Conservation (phyloP, 805 yeast species). For the Metschnikowia similis region DNA sequence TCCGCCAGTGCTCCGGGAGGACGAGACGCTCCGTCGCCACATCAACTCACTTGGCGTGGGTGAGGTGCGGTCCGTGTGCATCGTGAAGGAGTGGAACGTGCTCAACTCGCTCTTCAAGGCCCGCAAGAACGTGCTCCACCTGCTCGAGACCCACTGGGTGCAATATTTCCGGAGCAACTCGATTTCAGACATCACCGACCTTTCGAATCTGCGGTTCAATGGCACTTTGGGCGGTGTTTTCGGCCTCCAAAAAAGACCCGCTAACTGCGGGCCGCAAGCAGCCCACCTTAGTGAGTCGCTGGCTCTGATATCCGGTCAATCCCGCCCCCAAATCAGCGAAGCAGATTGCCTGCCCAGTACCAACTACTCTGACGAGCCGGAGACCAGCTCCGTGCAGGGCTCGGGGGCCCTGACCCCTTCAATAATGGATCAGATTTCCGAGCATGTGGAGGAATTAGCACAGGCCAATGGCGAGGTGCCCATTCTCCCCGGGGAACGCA, state of each 20-base stretch:
- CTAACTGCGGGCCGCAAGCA: not conserved
- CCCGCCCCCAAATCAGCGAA: too few relatives aligned
- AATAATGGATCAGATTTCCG: constrained; percentile 27
- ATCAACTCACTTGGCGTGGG: constrained; percentile 79
- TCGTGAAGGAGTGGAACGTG: constrained; percentile 83
- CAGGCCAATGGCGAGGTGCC: constrained; percentile 16
- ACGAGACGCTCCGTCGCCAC: constrained; percentile 63
- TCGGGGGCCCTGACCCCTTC: constrained; percentile 4
- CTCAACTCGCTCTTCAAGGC: constrained; percentile 62
- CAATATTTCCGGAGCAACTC: constrained; percentile 47
- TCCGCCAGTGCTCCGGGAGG: constrained; percentile 75
- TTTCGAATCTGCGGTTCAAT: constrained; percentile 24
- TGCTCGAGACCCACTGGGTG: constrained; percentile 71
- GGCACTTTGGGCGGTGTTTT: constrained; percentile 28
- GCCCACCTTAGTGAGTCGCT: too few relatives aligned
- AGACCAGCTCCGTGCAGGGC: not conserved
- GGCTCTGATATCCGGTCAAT: too few relatives aligned
- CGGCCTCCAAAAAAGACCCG: constrained; percentile 12
- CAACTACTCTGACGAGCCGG: not conserved
- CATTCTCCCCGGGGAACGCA: constrained; percentile 24
- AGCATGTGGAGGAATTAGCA: constrained; percentile 15
- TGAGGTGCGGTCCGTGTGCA: constrained; percentile 66
- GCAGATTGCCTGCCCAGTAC: not conserved
- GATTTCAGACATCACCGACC: constrained; percentile 25
- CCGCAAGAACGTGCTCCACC: constrained; percentile 49